Evolutionary conservation across 2,329 filamentous ascomycete genomes (phyloP), one percentile per base, ranked within the genome.

Genomic region (Aspergillus sergii): DNA sequence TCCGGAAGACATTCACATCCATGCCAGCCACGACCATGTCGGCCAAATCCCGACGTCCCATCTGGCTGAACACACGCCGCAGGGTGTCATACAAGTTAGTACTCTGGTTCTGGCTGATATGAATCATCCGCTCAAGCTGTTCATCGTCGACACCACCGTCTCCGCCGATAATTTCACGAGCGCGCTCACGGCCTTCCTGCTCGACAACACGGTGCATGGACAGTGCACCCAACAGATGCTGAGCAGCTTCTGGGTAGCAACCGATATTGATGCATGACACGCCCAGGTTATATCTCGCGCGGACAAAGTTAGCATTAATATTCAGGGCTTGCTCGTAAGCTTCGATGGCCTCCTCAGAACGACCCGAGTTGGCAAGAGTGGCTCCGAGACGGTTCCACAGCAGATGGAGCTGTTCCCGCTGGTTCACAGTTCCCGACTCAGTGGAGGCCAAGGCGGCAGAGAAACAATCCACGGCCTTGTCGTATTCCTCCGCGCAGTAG

Each of bases 391-490:
- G 88, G 83, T 99, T 99, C 95, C 95, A 99, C 34, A 99, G 88
- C 23, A 99, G 87, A 75, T 98, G 95, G 1, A 97, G 83, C 79
- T 97, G 93, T 72, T 91, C 89, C 71, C 89, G 88, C 66, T 92
- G 89, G 80, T 97, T 98, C 64, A 89, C 91, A 10, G 88, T 88
- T 63, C 95, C 95, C 41, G 89, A 86, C 78, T 97, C 93, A 0
- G 92, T 93, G 28, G 89, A 92, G 63, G 92, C 91, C 28, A 99
- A 87, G 0, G 96, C 94, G 0, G 94, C 90, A 61, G 91, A 91
- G 86, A 99, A 99, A 83, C 96, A 99, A 82, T 99, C 95, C 43
- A 99, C 94, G 0, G 95, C 95, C 82, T 99, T 99, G 76, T 95
- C 92, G 82, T 97, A 98, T 75, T 98, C 94, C 79, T 99, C 95